Evolutionary conservation across 768 basidiomycete species (phyloP).

Genomic region (Candolleomyces aberdarensis): DNA sequence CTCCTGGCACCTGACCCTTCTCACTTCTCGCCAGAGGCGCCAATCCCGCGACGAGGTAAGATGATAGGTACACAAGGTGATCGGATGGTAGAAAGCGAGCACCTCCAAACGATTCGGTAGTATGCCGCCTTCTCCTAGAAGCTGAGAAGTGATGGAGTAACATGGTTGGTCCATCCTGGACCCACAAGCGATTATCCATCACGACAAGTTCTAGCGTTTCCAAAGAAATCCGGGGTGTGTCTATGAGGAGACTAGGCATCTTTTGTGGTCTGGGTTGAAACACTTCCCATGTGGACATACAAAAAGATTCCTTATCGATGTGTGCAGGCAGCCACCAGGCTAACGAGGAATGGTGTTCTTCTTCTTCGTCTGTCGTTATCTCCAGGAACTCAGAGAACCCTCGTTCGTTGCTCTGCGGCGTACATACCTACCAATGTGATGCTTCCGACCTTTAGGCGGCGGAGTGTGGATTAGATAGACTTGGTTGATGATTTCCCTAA

Average conservation of each 20-base stretch:
- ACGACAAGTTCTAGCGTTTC: background rate
- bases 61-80: background rate
- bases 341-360: background rate
- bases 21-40: background rate
- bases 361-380: background rate
- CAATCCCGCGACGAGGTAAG: background rate
- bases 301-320: constrained; percentile 1
- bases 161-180: background rate
- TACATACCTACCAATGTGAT: background rate
- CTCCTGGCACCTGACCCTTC: background rate
- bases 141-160: background rate
- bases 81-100: background rate
- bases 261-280: background rate
- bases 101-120: background rate
- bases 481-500: background rate
- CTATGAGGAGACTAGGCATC: background rate
- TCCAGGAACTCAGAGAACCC: background rate
- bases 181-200: background rate
- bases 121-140: background rate
- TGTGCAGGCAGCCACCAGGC: background rate
- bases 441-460: background rate
- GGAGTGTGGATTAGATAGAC: background rate
- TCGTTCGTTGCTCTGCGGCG: background rate
- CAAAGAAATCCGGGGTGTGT: background rate
- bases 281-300: background rate